Evolutionary conservation across 2,329 filamentous ascomycete genomes (phyloP), one percentile per base, ranked within the genome.

Genomic region (Graphilbum ipis-grandicollis): DNA sequence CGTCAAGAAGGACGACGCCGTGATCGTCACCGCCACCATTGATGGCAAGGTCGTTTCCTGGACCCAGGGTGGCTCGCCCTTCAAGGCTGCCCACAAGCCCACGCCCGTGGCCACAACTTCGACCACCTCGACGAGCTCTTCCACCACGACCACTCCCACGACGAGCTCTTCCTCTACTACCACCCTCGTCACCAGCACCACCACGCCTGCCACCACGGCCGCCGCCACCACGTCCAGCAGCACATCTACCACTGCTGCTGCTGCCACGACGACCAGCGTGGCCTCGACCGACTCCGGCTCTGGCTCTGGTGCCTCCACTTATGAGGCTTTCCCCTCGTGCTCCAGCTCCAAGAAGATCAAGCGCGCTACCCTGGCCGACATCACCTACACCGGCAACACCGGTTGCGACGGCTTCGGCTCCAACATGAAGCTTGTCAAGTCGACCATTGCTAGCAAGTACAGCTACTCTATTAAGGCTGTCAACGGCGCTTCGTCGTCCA

Each of bases 211-310:
- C 14, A 23, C 41, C 2, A 10, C 30, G 2, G 32, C 32, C 22
- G 34, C 34, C n/a, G 14, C 28, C 18, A 25, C 29, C 14, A 17
- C 23, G 19, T 31, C 34, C 13, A 8, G 38, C 13, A 8, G 38
- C 26, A 22, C 19, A 10, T 18, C 34, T 17, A 29, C 38, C 19
- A 26, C 37, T 39, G 43, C 41, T 18, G 39, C 33, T n/a, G 34
- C 44, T 21, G 36, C 56, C 46, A 56, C 56, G 50, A 83, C 85
- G n/a, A n/a, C n/a, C n/a, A n/a, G n/a, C n/a, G n/a, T n/a, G n/a
- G n/a, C n/a, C 66, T 74, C 76, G 55, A 83, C 83, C 67, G 82
- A 83, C 58, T 77, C 76, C 52, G 83, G 78, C 65, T 77, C 82
- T 68, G 61, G 75, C 39, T 56, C 21, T 21, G 19, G 29, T 17